Base-by-base conservation (phyloP, 495 filamentous ascomycete species). In the Penicillium verhagenii region DNA sequence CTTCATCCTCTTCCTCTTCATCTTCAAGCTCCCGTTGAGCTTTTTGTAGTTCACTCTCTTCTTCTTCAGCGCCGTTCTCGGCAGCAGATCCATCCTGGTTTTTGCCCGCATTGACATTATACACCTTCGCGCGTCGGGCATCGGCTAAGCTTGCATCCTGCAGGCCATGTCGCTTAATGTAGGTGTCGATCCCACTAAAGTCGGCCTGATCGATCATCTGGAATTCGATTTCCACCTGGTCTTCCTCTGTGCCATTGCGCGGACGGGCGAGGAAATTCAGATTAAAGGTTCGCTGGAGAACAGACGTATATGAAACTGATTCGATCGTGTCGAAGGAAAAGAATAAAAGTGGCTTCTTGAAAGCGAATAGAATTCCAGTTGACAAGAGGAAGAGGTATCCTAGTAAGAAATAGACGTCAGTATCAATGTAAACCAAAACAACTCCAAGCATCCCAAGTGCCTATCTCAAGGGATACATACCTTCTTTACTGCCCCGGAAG, bases 61-160 rank as follows among this genome's bases (percentile, higher is more conserved):
- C 79, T 58, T 72, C 78, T 31, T 66, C 75, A 2, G 43, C 76
- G 25, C 66, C 73, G 1, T 59, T 78, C 23, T 68, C 74, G 2
- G 40, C 67, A 16, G 39, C 45, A 2, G 60, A 66, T 24, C 61
- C 72, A 1, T 65, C 75, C n/a, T 76, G 38, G 11, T 33, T 80
- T 39, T 79, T 60, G 28, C 46, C 50, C 8, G 29, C 82, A 37
- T 88, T 92, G n/a, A 85, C 79, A 60, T 87, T 89, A 51, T 84
- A 81, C 53, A 75, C 81, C 79, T 94, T 96, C 10, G 94, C 94
- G 54, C 90, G 85, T 20, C 94, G 71, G 55, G 85, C 82, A 61
- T 93, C 93, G 5, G 94, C 94, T 84, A 98, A 84, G 63, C 91
- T 96, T 19, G 90, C 84, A 66, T 98, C 94, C 50, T 96, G 90